Evolutionary conservation across 1,284 basidiomycete species (phyloP), one percentile per base, ranked within the genome.

Genomic region (Kwoniella shivajii): DNA sequence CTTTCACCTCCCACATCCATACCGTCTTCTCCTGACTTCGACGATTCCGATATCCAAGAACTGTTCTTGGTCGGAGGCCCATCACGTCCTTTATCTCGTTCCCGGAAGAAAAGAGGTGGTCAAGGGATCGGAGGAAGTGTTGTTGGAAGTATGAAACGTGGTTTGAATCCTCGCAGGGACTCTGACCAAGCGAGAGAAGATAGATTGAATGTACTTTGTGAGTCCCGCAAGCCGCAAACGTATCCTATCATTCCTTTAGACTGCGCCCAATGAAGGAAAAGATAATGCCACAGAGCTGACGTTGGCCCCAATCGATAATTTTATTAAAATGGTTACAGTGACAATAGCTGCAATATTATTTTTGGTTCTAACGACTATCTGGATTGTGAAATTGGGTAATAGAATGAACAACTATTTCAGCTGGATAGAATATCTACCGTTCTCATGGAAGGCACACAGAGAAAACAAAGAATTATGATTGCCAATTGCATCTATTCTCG

Each of bases 121-220:
- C 16, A 33, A 5, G 59, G 56, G 7, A 62, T 73, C 6, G 69
- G 69, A 14, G 71, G 71, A 0, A 51, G 56, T 45, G 43, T 73
- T 13, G 71, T 71, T 11, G 49, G 55, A 31, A 67, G 64, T 53
- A 73, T 73, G 68, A 73, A 73, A 52, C 49, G 64, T 27, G 66
- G 63, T 4, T 41, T 64, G 14, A 38, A 30, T 37, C n/a, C 13
- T 18, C 9, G 37, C 22, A 33, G 22, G 3, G 30, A n/a, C 30
- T 2, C 33, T 26, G 36, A 29, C 20, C 13, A 31, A 26, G 29
- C 37, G 20, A 29, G 14, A 11, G 20, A 55, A 22, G 30, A 34
- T 29, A 57, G 61, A 53, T 24, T 38, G 13, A 48, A 36, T 24
- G 16, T 60, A 3, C 45, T 63, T 11, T 46, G 58, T 62, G 20